Percentiles rank a stretch among this genome's conserved stretches.
phyloP scores from a whole-genome alignment of 345 rosid genomes.

The Reutealis trisperma region DNA sequence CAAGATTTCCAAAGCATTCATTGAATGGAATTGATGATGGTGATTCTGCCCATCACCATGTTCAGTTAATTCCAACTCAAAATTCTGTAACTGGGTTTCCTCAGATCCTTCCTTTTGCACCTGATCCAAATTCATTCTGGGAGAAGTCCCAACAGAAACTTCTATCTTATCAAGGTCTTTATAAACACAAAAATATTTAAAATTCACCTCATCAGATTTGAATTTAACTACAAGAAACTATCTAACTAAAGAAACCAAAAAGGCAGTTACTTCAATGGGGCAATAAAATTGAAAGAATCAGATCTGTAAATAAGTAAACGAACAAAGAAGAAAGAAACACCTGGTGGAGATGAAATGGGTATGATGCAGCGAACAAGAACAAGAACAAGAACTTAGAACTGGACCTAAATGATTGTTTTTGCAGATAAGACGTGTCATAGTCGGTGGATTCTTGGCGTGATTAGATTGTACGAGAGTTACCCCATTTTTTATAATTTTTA shows the following conservation, averaged over 20 bases:
- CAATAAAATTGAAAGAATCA: not conserved
- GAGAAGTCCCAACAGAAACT: constrained; percentile 34
- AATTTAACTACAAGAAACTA: not conserved
- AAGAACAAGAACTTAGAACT: not conserved
- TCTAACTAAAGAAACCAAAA: not conserved
- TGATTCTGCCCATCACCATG: constrained; percentile 21
- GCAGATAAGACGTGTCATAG: not conserved
- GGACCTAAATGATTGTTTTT: not conserved
- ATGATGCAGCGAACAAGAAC: not conserved
- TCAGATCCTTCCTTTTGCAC: constrained; percentile 36
- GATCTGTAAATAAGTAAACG: not conserved
- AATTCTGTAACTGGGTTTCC: constrained; percentile 34
- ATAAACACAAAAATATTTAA: not conserved
- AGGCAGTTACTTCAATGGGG: not conserved
- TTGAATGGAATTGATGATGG: constrained; percentile 50
- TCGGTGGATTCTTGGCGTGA: constrained; percentile 17
- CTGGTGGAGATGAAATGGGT: not conserved
- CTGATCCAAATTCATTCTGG: constrained; percentile 36
- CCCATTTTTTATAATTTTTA: not conserved
- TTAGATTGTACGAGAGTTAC: not conserved
- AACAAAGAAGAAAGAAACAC: not conserved
- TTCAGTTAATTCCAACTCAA: constrained; percentile 44
- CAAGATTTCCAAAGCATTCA: constrained; percentile 84
- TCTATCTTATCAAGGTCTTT: constrained; percentile 40
- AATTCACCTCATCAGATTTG: constrained; percentile 7